Conservation (phyloP, 2,329 filamentous ascomycete species). For the Coleophoma eucalyptorum region DNA sequence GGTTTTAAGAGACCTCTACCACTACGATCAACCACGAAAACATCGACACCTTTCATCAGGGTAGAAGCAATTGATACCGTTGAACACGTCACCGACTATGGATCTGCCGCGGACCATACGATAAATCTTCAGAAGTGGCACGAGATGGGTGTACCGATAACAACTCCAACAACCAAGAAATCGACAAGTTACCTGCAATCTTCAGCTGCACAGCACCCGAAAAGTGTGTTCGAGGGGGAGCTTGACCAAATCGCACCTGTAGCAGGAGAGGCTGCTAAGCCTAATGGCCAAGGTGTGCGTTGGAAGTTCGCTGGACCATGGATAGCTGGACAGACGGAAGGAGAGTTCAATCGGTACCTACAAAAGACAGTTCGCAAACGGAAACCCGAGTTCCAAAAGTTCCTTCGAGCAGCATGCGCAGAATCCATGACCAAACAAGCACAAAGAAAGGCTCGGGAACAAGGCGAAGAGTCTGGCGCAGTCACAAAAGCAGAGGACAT, state of each 20-base stretch:
- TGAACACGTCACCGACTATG: constrained; percentile 87
- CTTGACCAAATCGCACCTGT: constrained; percentile 45
- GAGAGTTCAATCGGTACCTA: constrained; percentile 55
- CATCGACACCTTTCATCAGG: constrained; percentile 71
- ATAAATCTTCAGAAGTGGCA: constrained; percentile 82
- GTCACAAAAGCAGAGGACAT: constrained; percentile 34
- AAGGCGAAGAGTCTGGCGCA: constrained; percentile 22
- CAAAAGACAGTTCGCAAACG: constrained; percentile 47
- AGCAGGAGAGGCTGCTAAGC: constrained; percentile 20
- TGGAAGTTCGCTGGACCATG: constrained; percentile 68
- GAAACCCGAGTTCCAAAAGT: constrained; percentile 50
- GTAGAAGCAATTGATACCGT: constrained; percentile 77
- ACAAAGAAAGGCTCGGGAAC: constrained; percentile 35
- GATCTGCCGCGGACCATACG: constrained; percentile 76
- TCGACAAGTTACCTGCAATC: constrained; percentile 8
- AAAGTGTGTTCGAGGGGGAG: constrained; percentile 57
- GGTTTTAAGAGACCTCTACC: constrained; percentile 85
- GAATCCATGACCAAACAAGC: constrained; percentile 35
- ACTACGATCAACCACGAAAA: constrained; percentile 66
- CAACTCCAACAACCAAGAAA: constrained; percentile 38
- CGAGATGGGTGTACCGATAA: constrained; percentile 72
- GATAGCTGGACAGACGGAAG: constrained; percentile 59
- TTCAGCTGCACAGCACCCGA: constrained; percentile 14
- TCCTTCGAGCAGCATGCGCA: constrained; percentile 46
- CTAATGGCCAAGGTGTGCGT: constrained; percentile 38